phyloP scores from a whole-genome alignment of 73 alveolate genomes.

The Paramecium pentaurelia region DNA sequence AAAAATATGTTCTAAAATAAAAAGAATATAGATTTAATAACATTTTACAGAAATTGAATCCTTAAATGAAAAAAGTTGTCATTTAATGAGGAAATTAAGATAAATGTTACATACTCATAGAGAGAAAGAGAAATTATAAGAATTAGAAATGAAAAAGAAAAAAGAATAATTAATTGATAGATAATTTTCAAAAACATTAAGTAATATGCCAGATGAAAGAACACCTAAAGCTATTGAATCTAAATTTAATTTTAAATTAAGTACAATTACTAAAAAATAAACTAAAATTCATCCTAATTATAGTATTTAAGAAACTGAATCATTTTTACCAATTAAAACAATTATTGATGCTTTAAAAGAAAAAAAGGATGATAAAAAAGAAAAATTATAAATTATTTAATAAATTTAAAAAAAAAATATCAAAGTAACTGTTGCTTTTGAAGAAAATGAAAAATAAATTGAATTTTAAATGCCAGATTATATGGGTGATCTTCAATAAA shows the following conservation, averaged over 20 bases:
- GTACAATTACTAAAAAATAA: background rate
- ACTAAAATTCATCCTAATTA: background rate
- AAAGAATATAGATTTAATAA: background rate
- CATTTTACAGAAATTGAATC: background rate
- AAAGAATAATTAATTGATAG: background rate
- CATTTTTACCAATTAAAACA: background rate
- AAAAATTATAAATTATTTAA: background rate
- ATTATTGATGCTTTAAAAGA: background rate
- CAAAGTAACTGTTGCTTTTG: background rate
- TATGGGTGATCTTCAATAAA: background rate
- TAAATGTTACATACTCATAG: background rate
- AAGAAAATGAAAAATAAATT: background rate
- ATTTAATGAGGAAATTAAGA: background rate
- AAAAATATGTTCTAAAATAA: background rate
- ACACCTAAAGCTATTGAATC: background rate
- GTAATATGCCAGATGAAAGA: constrained; percentile 18
- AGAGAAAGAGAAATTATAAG: background rate
- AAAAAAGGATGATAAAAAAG: background rate
- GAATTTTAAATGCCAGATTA: background rate
- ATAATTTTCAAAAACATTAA: background rate
- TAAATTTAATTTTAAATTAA: background rate
- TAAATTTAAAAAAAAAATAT: background rate
- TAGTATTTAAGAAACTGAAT: background rate
- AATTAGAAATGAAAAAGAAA: background rate
- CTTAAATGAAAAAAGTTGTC: background rate